Evolutionary conservation across 495 filamentous ascomycete species (phyloP).

Genomic region (Mytilinidion resinicola): DNA sequence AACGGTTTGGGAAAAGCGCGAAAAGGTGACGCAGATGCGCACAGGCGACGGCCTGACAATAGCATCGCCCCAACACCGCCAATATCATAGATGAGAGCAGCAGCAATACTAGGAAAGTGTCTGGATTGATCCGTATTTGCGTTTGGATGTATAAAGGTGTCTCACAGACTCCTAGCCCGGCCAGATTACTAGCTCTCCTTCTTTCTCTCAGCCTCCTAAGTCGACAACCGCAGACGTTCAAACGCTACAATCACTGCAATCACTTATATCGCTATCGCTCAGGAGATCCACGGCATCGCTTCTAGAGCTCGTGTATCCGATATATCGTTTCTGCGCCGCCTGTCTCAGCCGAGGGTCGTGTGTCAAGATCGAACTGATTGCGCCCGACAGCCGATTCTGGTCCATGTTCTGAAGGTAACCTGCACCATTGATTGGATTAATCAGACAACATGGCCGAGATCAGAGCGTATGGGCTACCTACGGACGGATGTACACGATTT

Average conservation of each 20-base stretch:
- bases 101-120: too few species aligned
- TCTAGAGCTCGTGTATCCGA: background rate
- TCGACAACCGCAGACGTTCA: background rate
- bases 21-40: too few species aligned
- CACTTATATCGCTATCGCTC: background rate
- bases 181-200: too few species aligned
- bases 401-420: background rate
- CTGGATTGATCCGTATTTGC: too few species aligned
- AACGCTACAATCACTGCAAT: background rate
- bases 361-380: background rate
- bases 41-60: too few species aligned
- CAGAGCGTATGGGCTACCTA: background rate
- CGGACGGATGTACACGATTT: background rate
- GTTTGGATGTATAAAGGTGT: too few species aligned
- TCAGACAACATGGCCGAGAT: background rate
- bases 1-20: too few species aligned
- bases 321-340: background rate
- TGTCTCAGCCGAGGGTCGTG: background rate
- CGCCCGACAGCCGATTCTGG: background rate
- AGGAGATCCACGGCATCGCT: background rate
- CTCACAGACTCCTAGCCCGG: too few species aligned
- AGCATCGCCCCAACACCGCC: too few species aligned
- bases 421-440: background rate
- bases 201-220: too few species aligned
- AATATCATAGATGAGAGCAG: too few species aligned